Evolutionary conservation across 768 basidiomycete genomes (phyloP), one percentile per base, ranked within the genome.

Genomic region (Suillus subalutaceus): DNA sequence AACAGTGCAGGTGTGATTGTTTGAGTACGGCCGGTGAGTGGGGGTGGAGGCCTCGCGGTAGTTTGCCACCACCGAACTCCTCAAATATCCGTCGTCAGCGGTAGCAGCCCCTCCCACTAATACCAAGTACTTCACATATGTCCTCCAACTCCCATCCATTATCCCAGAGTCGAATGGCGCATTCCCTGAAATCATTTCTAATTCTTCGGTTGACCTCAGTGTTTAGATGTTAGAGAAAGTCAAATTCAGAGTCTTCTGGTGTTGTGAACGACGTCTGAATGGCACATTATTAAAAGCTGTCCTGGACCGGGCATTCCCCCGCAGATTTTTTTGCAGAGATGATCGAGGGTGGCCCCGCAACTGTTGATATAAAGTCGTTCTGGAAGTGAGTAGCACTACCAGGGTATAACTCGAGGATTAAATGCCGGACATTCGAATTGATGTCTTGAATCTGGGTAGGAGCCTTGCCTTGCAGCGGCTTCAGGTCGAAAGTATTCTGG

Each of bases 171-270:
- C 58, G 15, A 35, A 79, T 65, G 13, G 70, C 70, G 16, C 69
- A 69, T 37, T 76, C 72, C 63, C 78, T 76, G 60, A 76, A 37
- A 32, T 77, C 72, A 26, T 62, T 13, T 48, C 73, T 73, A 50
- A 78, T 76, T 23, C 63, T 60, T 23, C 66, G 57, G 58, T 75
- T 70, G 41, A 64, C 71, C 72, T 72, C 71, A 23, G 35, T 37
- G 35, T 37, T 37, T 37, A 37, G 12, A 13, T 13, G 2, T 12
- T 40, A 40, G 12, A 40, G 10, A 38, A 38, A 40, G 10, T 40
- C 3, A 40, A 40, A 40, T 13, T 13, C 38, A 40, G 38, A 40
- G 38, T 13, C 38, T 13, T 12, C 13, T 40, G 38, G 38, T 40
- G 12, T 40, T 40, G 38, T 40, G 38, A 13, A 13, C 13, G 38